These are phyloP conservation scores for Uronychia setigera DNA, from an alignment of 73 alveolate genomes.

Conservation along the genomic window DNA sequence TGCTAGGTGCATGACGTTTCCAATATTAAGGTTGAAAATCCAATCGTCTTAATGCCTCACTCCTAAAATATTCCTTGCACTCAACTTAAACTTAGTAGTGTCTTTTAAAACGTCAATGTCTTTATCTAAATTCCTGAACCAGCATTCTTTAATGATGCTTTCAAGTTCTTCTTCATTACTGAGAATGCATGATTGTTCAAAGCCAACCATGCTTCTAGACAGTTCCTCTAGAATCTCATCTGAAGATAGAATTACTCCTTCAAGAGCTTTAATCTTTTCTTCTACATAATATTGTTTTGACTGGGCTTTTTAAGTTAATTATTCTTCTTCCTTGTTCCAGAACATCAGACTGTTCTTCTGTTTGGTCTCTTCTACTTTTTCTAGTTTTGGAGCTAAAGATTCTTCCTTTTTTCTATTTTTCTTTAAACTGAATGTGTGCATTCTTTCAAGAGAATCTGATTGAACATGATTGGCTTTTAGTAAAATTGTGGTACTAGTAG, in stretches of 20 bases:
- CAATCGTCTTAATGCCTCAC: conserved; percentile 50
- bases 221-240: neutral
- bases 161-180: neutral
- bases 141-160: neutral
- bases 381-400: neutral
- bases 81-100: conserved; percentile 30
- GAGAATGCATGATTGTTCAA: neutral
- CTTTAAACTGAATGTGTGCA: neutral
- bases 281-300: neutral
- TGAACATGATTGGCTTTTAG: neutral
- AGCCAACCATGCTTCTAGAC: neutral
- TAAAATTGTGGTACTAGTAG: neutral
- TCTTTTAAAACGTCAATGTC: conserved; percentile 18
- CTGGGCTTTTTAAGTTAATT: neutral
- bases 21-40: conserved; percentile 44
- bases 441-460: neutral
- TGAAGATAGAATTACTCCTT: neutral
- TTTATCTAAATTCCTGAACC: conserved; percentile 10
- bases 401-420: neutral
- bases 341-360: neutral
- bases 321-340: neutral
- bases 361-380: neutral
- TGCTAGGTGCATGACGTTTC: conserved; percentile 49
- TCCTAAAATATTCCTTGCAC: conserved; percentile 43
- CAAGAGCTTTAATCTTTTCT: neutral